These are phyloP conservation scores for Tagetes patula DNA, from an alignment of 129 eudicot genomes.

Conservation along the genomic window DNA sequence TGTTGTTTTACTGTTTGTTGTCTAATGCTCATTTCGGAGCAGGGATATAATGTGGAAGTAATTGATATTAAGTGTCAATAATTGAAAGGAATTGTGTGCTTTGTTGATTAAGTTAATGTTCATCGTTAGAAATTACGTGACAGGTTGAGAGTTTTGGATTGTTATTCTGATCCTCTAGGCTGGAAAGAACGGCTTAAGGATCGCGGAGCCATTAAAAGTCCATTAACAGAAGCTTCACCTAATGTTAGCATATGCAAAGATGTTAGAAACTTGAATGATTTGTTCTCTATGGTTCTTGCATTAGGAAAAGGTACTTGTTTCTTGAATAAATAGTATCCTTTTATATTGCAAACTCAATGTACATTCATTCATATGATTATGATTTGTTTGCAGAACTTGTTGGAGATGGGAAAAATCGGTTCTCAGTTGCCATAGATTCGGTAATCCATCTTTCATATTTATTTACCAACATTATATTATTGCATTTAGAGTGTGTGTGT, in stretches of 20 bases:
- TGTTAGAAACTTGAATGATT: conserved; percentile 67
- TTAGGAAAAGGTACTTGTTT: conserved; percentile 61
- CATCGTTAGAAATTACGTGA: conserved; percentile 5
- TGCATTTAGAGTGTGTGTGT: not conserved
- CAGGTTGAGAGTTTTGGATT: conserved; percentile 88
- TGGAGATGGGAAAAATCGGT: conserved; percentile 67
- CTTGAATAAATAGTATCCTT: not conserved
- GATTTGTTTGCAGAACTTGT: conserved; percentile 54
- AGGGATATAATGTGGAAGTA: not conserved
- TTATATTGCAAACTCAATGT: not conserved
- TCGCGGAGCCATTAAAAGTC: conserved; percentile 46
- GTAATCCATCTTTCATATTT: conserved; percentile 33
- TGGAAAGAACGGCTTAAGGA: conserved; percentile 79
- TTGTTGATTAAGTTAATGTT: conserved; percentile 12
- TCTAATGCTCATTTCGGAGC: not conserved
- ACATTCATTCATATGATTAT: conserved; percentile 14
- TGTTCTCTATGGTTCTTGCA: conserved; percentile 54
- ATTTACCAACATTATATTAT: not conserved
- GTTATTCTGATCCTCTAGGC: conserved; percentile 93
- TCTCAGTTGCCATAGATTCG: conserved; percentile 86
- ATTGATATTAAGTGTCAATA: not conserved
- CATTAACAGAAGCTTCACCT: conserved; percentile 36
- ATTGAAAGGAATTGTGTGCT: not conserved
- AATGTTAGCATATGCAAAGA: conserved; percentile 51
- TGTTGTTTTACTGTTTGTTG: not conserved